These are phyloP conservation scores for Neurospora sublineolata DNA, from an alignment of 495 filamentous ascomycete genomes.

Conservation along the genomic window DNA sequence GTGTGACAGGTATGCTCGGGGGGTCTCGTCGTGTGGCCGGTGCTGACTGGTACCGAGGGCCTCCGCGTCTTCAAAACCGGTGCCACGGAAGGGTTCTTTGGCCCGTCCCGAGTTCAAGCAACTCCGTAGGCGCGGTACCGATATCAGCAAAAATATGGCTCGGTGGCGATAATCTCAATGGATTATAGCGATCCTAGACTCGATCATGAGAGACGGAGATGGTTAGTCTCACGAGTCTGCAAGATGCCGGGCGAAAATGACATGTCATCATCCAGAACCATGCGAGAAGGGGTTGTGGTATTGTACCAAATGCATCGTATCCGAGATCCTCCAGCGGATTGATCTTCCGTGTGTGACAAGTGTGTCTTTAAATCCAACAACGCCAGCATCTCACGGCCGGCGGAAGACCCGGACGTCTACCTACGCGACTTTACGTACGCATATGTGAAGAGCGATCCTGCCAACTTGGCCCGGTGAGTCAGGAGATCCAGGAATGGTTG, in stretches of 20 bases:
- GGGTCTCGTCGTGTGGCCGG: conserved; percentile 41
- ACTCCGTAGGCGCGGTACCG: not conserved
- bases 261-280: not conserved
- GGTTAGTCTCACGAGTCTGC: conserved; percentile 11
- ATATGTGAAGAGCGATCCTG: not conserved
- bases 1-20: conserved; percentile 50
- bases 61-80: conserved; percentile 20
- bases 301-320: not conserved
- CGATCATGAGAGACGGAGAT: conserved; percentile 57
- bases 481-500: not conserved
- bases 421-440: not conserved
- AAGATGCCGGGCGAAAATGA: not conserved
- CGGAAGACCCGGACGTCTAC: not conserved
- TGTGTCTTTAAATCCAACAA: not conserved
- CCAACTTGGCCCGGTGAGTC: not conserved
- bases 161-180: conserved; percentile 23
- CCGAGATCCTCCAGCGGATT: not conserved
- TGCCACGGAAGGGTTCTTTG: conserved; percentile 41
- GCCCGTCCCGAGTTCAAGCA: not conserved
- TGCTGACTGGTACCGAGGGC: conserved; percentile 39
- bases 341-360: not conserved
- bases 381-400: not conserved
- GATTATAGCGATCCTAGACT: conserved; percentile 57
- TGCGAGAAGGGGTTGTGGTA: not conserved
- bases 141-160: not conserved